These are phyloP conservation scores for Mycothermus thermophilus DNA, from an alignment of 495 filamentous ascomycete species.

Conservation along the genomic window DNA sequence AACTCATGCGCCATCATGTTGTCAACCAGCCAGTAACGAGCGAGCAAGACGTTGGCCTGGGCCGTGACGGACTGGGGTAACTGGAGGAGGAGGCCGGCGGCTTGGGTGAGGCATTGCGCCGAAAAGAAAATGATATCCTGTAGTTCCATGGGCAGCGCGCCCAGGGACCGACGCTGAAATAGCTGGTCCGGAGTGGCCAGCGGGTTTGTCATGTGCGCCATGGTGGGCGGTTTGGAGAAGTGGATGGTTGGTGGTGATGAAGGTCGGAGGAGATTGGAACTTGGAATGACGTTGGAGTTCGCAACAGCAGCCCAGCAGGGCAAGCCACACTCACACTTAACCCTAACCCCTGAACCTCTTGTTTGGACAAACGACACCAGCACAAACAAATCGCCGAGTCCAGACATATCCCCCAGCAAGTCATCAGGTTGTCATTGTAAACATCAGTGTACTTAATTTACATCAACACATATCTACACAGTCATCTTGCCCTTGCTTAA, in stretches of 20 bases:
- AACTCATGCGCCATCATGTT: slow-evolving; percentile 33
- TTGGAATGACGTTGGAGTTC: too few relatives aligned
- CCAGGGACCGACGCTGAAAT: slow-evolving; percentile 35
- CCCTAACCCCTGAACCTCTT: too few relatives aligned
- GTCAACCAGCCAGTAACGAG: slow-evolving; percentile 67
- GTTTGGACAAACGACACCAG: too few relatives aligned
- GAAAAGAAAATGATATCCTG: slow-evolving; percentile 58
- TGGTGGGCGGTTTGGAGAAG: slow-evolving; percentile 7
- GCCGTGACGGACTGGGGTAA: slow-evolving; percentile 82
- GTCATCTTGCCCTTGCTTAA: too few relatives aligned
- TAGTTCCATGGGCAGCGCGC: slow-evolving; percentile 60
- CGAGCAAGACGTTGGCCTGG: slow-evolving; percentile 75
- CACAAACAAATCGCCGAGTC: too few relatives aligned
- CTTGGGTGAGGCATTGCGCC: slow-evolving; percentile 66
- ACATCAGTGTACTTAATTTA: too few relatives aligned
- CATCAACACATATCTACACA: too few relatives aligned
- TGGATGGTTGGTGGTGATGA: neutral
- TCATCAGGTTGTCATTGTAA: too few relatives aligned
- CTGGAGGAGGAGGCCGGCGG: slow-evolving; percentile 71
- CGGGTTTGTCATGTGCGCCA: slow-evolving; percentile 61
- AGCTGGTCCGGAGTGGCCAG: slow-evolving; percentile 77
- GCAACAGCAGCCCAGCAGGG: too few relatives aligned
- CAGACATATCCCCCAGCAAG: too few relatives aligned
- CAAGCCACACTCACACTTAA: too few relatives aligned
- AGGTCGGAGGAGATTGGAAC: too few relatives aligned